Conservation (phyloP, 306 rosid genomes). For the Arachis hypogaea region DNA sequence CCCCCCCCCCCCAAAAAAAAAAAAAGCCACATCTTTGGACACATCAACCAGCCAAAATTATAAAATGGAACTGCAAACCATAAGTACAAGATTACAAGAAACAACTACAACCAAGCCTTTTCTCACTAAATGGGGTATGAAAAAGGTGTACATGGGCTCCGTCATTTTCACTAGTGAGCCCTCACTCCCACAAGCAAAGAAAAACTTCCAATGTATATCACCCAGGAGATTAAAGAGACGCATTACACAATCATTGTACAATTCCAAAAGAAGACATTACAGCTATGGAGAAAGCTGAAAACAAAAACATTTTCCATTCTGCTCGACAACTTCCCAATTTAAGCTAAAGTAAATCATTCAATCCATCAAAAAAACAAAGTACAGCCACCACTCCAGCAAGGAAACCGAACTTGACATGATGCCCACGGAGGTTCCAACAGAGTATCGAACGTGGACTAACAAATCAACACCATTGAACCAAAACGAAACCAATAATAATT, state of each 20-base stretch:
- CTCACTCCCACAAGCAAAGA: neutral
- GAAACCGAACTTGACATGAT: neutral
- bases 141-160: no score
- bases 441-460: neutral
- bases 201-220: neutral
- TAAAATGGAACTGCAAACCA: constrained; percentile 1
- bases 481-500: neutral
- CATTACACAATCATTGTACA: neutral
- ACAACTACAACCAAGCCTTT: neutral
- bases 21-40: neutral
- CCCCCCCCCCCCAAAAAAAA: no score
- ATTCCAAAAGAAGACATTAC: neutral
- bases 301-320: neutral
- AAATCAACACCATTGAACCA: neutral
- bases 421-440: neutral
- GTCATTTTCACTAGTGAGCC: neutral
- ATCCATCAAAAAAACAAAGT: neutral
- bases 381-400: neutral
- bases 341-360: neutral
- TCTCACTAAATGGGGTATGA: neutral
- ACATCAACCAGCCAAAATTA: constrained; percentile 5
- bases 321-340: neutral
- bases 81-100: neutral
- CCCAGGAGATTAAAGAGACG: neutral
- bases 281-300: neutral